Evolutionary conservation across 345 rosid species (phyloP).

Genomic region (Durio zibethinus): DNA sequence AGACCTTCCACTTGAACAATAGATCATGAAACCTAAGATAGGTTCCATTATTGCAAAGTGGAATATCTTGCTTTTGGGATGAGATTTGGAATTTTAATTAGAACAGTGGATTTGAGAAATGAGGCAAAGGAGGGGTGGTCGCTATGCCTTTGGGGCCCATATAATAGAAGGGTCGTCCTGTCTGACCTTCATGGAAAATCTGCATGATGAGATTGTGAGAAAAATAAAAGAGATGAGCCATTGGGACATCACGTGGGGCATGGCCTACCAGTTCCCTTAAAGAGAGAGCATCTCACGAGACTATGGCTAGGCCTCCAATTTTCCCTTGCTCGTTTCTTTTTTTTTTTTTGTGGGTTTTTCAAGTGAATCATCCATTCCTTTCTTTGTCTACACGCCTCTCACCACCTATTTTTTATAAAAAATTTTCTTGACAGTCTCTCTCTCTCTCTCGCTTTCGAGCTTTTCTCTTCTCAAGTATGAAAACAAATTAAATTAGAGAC

Average conservation of each 20-base stretch:
- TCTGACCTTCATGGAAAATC: conserved; percentile 30
- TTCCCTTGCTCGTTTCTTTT: background rate
- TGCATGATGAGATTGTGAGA: conserved; percentile 23
- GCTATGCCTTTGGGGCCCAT: conserved; percentile 20
- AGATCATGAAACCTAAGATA: conserved; percentile 23
- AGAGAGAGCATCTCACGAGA: conserved; percentile 50
- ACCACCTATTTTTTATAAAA: conserved; percentile 18
- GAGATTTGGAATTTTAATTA: conserved; percentile 21
- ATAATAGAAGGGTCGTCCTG: background rate
- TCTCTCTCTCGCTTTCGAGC: background rate
- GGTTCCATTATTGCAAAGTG: conserved; percentile 25
- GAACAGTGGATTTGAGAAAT: background rate
- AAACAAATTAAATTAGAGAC: conserved; percentile 43
- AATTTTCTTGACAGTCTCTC: background rate
- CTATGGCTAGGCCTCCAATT: conserved; percentile 4
- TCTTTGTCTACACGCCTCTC: conserved; percentile 57
- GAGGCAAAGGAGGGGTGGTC: background rate
- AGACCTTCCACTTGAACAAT: conserved; percentile 17
- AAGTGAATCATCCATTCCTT: conserved; percentile 35
- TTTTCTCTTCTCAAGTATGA: conserved; percentile 10
- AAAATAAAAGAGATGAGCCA: conserved; percentile 18
- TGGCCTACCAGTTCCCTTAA: conserved; percentile 67
- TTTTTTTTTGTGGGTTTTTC: background rate
- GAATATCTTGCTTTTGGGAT: conserved; percentile 28
- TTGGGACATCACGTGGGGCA: conserved; percentile 67